Base-by-base conservation (phyloP, 1,284 basidiomycete species). In the Vanrija sp. region DNA sequence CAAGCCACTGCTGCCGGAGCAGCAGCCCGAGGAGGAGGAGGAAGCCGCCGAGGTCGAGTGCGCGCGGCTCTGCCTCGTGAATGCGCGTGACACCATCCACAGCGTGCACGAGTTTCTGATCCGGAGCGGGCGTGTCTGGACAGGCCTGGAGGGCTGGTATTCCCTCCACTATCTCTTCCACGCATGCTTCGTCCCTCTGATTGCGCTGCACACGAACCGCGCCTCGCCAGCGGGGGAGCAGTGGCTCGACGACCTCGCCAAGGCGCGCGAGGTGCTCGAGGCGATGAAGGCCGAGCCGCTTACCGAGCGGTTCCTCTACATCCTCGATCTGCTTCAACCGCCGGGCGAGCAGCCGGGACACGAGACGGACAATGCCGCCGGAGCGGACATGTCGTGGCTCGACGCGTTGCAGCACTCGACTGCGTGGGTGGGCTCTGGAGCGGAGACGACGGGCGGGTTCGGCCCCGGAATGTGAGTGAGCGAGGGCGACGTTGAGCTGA, bases 101-200 rank as follows among this genome's bases (percentile, higher is more conserved):
- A 54, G 59, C 29, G 64, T 65, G 34, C 52, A 60, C 54, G 43
- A 46, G 6, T 65, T 61, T 43, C 62, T 63, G 54, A 47, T 34
- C 34, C 34, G 12, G 34, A 34, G 49, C 21, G 46, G 25, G 6
- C 55, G 55, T 8, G 39, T 42, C 6, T 58, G 43, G 9, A 61
- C 51, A 18, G 44, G 57, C 8, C 51, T 65, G 6, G 64, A 65
- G 26, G 49, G 49, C 51, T 65, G 64, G 64, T 65, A 65, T 38
- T 57, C 52, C 15, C 50, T 65, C 60, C 64, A 65, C 46, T 65
- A 64, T 46, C 57, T 65, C 23, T 64, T 65, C 58, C 64, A 65
- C 28, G 64, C 64, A 4, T 43, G 49, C 15, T 65, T 64, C 25
- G 60, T 65, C 3, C 62, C 62, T 0, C 58, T 65, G 18, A 61